Evolutionary conservation across 2,329 filamentous ascomycete genomes (phyloP), one percentile per base, ranked within the genome.

Genomic region (Fusarium lateritium): DNA sequence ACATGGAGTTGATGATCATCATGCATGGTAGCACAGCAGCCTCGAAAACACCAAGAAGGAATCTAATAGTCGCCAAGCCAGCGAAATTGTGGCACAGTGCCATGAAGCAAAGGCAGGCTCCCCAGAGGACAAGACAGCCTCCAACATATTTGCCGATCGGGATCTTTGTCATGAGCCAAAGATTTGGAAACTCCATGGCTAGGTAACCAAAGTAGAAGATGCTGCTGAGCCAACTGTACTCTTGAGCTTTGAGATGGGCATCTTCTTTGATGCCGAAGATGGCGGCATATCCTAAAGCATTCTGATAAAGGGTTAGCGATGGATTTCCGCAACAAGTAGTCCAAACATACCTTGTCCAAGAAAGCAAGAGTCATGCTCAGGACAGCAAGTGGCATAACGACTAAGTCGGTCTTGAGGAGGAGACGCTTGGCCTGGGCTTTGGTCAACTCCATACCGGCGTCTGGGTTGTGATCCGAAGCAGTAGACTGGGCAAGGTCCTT

Each of bases 201-300:
- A 88, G 80, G 70, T 87, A 86, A 26, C 80, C 80, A 28, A 82
- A 75, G 71, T 82, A 82, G 46, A 82, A 79, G 43, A 80, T 76
- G 13, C 77, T 78, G 43, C 77, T 75, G 1, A 94, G 82, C 91
- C 91, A 94, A 22, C 84, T 86, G 74, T 90, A 94, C 79, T 92
- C 76, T 43, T 78, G 73, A 42, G 77, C 79, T 3, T 73, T 59
- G 34, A 78, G 75, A 43, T 75, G 40, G 0, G 68, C 56, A 13
- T 74, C 72, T 13, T 71, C 60, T 7, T 71, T 67, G 49, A 74
- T 62, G 1, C 72, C 72, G 8, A 63, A 71, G 2, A 74, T 55
- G 5, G 72, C 72, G 0, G 72, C 72, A 4, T 69, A 69, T 26
- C 61, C 56, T 0, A 69, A 2, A 0, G 66, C 66, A 0, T 67